A percentile compares a stretch with the other conserved stretches of the same genome.
These are phyloP conservation scores for Prillingera fragicola DNA, from an alignment of 1,284 basidiomycete species.

Conservation along the genomic window DNA sequence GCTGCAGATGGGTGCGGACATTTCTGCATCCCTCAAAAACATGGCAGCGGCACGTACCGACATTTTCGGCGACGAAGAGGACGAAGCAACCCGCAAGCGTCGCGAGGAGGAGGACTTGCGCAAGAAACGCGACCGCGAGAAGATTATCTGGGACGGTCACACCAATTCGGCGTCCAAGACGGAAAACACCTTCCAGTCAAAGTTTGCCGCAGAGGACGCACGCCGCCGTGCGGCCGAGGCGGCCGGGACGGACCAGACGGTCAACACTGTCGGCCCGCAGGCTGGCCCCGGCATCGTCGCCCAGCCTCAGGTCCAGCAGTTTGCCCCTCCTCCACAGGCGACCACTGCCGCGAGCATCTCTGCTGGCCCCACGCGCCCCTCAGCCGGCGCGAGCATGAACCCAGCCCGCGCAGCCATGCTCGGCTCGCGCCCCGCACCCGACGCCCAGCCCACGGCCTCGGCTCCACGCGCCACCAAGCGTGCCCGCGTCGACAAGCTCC, in stretches of 20 bases:
- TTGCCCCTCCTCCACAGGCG: constrained; percentile 36
- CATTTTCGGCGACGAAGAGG: constrained; percentile 78
- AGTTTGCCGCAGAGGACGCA: constrained; percentile 88
- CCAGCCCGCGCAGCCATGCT: constrained; percentile 51
- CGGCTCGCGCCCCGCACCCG: constrained; percentile 9
- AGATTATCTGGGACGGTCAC: constrained; percentile 93
- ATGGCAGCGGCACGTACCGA: constrained; percentile 87
- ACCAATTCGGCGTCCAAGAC: constrained; percentile 82
- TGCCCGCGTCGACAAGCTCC: constrained; percentile 16
- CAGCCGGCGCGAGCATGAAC: constrained; percentile 51
- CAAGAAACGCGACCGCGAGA: constrained; percentile 75
- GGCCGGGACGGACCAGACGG: constrained; percentile 42
- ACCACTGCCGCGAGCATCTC: constrained; percentile 44
- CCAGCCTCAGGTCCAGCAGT: constrained; percentile 9
- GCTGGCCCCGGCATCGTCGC: constrained; percentile 32
- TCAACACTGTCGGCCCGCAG: constrained; percentile 27
- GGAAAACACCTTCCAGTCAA: constrained; percentile 80
- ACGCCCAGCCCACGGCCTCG: constrained; percentile 22
- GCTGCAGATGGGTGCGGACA: constrained; percentile 73
- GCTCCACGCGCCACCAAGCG: constrained; percentile 10
- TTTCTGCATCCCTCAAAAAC: constrained; percentile 82
- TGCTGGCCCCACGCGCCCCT: constrained; percentile 42
- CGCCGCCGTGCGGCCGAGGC: constrained; percentile 87
- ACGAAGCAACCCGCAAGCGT: constrained; percentile 75
- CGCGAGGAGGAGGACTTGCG: constrained; percentile 78